These are phyloP conservation scores for Kurtzmaniella quercitrusa DNA, from an alignment of 1,139 yeast genomes.

Conservation along the genomic window DNA sequence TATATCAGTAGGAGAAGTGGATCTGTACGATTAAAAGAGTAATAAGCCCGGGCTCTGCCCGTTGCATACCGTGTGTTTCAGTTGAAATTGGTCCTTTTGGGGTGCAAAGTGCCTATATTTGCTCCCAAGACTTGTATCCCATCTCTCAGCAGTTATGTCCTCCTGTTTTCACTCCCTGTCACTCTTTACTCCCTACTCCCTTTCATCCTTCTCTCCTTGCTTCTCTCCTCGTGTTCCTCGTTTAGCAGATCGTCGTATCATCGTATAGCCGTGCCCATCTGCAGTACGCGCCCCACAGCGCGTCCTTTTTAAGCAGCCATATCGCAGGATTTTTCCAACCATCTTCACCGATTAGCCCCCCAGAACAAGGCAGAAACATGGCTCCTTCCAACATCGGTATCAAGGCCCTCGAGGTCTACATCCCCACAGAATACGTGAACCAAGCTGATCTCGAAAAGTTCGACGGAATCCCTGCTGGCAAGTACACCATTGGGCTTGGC, in stretches of 20 bases:
- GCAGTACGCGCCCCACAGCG: background rate
- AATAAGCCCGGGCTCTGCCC: too few species aligned
- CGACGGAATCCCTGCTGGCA: slow-evolving; percentile 88
- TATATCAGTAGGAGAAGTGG: too few species aligned
- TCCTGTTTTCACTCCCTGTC: too few species aligned
- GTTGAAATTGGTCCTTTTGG: too few species aligned
- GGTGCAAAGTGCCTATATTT: too few species aligned
- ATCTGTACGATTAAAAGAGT: too few species aligned
- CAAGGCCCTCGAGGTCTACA: slow-evolving; percentile 89
- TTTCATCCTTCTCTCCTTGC: background rate
- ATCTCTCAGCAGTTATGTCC: too few species aligned
- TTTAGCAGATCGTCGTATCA: background rate
- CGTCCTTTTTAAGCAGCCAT: background rate
- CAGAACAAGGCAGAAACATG: background rate
- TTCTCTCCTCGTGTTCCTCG: background rate
- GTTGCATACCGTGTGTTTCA: too few species aligned
- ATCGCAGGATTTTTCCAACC: background rate
- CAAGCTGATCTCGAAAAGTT: slow-evolving; percentile 83
- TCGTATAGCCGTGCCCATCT: too few species aligned
- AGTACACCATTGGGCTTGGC: slow-evolving; percentile 97
- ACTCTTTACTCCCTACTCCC: too few species aligned
- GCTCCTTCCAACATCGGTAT: slow-evolving; percentile 83
- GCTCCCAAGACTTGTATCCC: too few species aligned
- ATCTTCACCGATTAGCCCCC: background rate
- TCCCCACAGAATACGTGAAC: slow-evolving; percentile 80